Evolutionary conservation across 2,329 filamentous ascomycete genomes (phyloP).

Genomic region (Ceratocystis huliohia): DNA sequence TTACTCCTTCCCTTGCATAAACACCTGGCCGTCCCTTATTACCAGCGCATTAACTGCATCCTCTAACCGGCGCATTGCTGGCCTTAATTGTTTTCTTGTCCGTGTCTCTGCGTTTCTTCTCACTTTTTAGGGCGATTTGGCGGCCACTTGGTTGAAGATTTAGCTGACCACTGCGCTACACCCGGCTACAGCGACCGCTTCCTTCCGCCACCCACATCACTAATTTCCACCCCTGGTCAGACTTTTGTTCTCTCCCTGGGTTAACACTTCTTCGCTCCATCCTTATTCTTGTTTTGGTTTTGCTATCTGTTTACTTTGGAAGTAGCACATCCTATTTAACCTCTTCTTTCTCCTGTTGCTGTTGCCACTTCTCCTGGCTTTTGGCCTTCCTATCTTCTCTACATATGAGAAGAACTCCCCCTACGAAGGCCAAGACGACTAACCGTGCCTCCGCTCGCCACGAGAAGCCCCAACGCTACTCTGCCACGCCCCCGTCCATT

Average conservation of each 20-base stretch:
- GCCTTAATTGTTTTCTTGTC: neutral
- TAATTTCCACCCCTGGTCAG: slow-evolving; percentile 4
- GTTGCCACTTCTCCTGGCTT: neutral
- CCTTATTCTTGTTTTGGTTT: neutral
- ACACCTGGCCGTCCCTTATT: neutral
- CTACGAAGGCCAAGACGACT: slow-evolving; percentile 50
- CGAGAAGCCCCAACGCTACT: slow-evolving; percentile 53
- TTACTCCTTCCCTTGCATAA: neutral
- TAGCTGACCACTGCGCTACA: neutral
- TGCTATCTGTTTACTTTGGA: neutral
- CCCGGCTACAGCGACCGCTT: slow-evolving; percentile 8
- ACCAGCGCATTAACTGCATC: neutral
- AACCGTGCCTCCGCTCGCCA: slow-evolving; percentile 43
- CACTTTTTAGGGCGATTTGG: neutral
- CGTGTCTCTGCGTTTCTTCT: neutral
- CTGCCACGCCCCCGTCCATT: slow-evolving; percentile 31
- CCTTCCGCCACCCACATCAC: slow-evolving; percentile 4
- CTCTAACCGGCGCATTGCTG: neutral
- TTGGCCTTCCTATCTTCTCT: neutral
- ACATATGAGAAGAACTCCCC: slow-evolving; percentile 51
- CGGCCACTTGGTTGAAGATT: too few species aligned
- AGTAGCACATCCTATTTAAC: neutral
- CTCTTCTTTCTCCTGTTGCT: neutral
- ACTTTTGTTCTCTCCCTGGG: neutral
- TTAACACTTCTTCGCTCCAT: neutral